Percentiles rank a stretch among this genome's conserved stretches.
These are phyloP conservation scores for Wickerhamiella infanticola DNA, from an alignment of 1,139 yeast genomes.

Conservation along the genomic window DNA sequence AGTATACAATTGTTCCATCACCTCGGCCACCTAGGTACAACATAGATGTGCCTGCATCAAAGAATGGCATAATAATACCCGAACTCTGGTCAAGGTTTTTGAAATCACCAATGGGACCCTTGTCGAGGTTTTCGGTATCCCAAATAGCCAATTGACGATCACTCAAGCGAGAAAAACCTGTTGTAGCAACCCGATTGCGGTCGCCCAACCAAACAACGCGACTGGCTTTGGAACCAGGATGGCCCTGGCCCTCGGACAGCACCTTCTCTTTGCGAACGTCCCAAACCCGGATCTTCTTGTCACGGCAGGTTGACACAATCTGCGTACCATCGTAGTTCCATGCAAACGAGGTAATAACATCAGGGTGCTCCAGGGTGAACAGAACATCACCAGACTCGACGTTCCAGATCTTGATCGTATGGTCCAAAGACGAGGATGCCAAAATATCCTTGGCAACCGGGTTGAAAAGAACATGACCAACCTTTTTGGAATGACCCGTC, in stretches of 20 bases:
- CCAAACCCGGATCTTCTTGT: conserved; percentile 83
- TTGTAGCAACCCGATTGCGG: conserved; percentile 69
- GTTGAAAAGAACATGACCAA: conserved; percentile 83
- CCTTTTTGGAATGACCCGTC: conserved; percentile 81
- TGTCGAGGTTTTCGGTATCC: conserved; percentile 58
- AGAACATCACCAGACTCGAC: conserved; percentile 56
- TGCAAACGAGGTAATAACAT: conserved; percentile 76
- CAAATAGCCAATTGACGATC: conserved; percentile 93
- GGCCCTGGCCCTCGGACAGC: conserved; percentile 76
- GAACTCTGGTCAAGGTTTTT: conserved; percentile 76
- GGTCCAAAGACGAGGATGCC: conserved; percentile 83
- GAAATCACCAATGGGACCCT: conserved; percentile 84
- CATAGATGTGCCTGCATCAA: conserved; percentile 64
- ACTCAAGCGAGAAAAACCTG: conserved; percentile 88
- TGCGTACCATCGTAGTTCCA: conserved; percentile 81
- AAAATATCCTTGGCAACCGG: conserved; percentile 77
- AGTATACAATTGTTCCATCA: conserved; percentile 92
- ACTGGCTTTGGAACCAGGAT: conserved; percentile 80
- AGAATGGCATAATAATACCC: conserved; percentile 85
- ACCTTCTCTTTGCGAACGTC: conserved; percentile 62
- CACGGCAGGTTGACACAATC: conserved; percentile 84
- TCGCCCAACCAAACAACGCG: conserved; percentile 85
- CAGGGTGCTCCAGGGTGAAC: conserved; percentile 69
- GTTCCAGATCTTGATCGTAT: conserved; percentile 84
- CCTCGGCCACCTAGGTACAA: conserved; percentile 93